Evolutionary conservation across 306 rosid species (phyloP), one percentile per base, ranked within the genome.

Genomic region (Arachis hypogaea): DNA sequence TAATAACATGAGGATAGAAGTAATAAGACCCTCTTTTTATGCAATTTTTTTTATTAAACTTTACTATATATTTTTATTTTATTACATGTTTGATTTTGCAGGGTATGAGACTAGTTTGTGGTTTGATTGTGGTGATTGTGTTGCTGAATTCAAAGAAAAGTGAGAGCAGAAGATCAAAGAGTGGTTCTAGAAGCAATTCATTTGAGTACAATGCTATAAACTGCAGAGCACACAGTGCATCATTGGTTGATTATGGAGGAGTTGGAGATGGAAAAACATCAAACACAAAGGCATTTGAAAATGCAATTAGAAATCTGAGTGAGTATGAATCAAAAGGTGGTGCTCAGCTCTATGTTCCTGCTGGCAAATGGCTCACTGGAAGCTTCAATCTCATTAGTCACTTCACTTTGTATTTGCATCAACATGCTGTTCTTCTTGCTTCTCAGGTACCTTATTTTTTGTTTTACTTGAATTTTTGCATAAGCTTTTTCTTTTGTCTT

Each of bases 331-430:
- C 89, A 11, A 60, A 74, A 10, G 96, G 88, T 3, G 93, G 97
- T 9, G 74, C 95, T 40, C 86, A 81, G 38, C 80, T 91, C 2
- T 83, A 79, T 68, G 96, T 91, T 78, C 97, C 97, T 59, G 80
- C 93, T 0, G 97, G 97, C 10, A 91, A 84, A 78, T 91, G 96
- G 91, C 84, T 91, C 36, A 89, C 97, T 42, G 96, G 97, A 2
- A 91, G 96, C 78, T 91, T 91, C 86, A 91, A 70, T 71, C 86
- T 85, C 73, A 80, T 81, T 9, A 90, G 93, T 59, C 92, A 90
- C 68, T 90, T 90, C 82, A 88, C 93, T 11, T 83, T 90, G 1
- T 85, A 66, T 63, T 82, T 90, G 2, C 71, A 88, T 46, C 83
- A 80, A 76, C 88, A 86, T 78, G 93, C 97, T 68, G 84, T 86